Evolutionary conservation across 179 eudicot species (phyloP).

Genomic region (Drosera spatulata): DNA sequence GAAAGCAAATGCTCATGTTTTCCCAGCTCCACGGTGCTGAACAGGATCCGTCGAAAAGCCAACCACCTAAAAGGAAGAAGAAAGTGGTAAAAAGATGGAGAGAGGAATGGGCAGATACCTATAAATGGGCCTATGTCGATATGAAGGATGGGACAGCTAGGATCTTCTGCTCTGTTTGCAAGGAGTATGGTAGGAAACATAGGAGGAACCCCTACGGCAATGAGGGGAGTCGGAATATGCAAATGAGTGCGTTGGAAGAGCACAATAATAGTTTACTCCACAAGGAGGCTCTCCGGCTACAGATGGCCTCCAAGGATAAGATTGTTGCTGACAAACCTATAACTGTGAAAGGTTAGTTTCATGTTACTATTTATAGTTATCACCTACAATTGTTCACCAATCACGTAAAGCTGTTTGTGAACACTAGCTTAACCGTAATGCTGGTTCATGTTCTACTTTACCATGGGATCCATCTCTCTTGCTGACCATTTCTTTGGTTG

Average conservation of each 20-base stretch:
- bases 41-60: constrained; percentile 59
- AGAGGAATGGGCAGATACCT: constrained; percentile 99
- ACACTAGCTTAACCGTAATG: no score
- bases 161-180: constrained; percentile 93
- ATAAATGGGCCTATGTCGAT: constrained; percentile 99
- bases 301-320: constrained; percentile 95
- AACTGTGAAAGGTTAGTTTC: constrained; percentile 70
- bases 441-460: neutral
- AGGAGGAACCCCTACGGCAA: constrained; percentile 97
- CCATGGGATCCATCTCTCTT: neutral
- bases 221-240: constrained; percentile 99
- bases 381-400: neutral
- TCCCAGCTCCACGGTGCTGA: constrained; percentile 50
- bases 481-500: constrained; percentile 4
- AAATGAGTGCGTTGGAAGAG: constrained; percentile 98
- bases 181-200: constrained; percentile 96
- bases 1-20: constrained; percentile 57
- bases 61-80: constrained; percentile 73
- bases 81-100: constrained; percentile 99
- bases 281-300: constrained; percentile 95
- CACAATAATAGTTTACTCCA: constrained; percentile 96
- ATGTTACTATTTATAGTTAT: neutral
- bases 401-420: no score
- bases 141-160: constrained; percentile 93
- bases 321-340: constrained; percentile 75